Evolutionary conservation across 2,329 filamentous ascomycete genomes (phyloP), one percentile per base, ranked within the genome.

Genomic region (Pseudocercospora vitis): DNA sequence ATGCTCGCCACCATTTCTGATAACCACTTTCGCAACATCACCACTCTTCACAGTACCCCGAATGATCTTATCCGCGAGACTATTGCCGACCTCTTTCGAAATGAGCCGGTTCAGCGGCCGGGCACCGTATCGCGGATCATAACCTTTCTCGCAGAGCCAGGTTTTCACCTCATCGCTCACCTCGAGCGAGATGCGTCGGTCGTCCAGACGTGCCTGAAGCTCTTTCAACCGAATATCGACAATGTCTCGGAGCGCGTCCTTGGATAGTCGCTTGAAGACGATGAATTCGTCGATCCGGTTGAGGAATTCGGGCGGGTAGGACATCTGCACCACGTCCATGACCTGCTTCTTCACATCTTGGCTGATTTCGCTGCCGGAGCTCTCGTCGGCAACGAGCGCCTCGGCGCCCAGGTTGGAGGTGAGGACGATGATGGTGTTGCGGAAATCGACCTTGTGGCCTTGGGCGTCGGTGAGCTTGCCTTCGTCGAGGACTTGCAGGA

Each of bases 261-360:
- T 81, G 0, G 89, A 89, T 2, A 97, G 81, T 7, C 92, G 83
- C 73, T 91, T 92, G 79, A 97, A 97, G 67, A 97, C 77, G 70
- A 97, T 96, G 75, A 97, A 96, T 57, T 95, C 92, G 72, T 97
- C 92, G 58, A 97, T 90, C 16, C 94, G 84, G 75, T 99, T 97
- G 60, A 97, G 81, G 78, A 97, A 99, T 70, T 97, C 94, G 2
- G 94, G 94, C 4, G 92, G 85, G 69, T 96, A 86, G 1, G 79
- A 74, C 7, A 78, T 72, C 14, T 86, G 79, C 1, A 97, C 91
- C 12, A 95, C 85, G 65, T 95, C 88, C 85, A 97, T 91, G 50
- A 97, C 91, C 0, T 88, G 85, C 53, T 82, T 78, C 65, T 89
- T 89, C 42, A 91, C 82, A 0, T 83, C 82, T 0, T 84, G 80